Percentiles rank a stretch among this genome's conserved stretches.
phyloP scores from a whole-genome alignment of 1,139 yeast species.

The Yamadazyma oceani region DNA sequence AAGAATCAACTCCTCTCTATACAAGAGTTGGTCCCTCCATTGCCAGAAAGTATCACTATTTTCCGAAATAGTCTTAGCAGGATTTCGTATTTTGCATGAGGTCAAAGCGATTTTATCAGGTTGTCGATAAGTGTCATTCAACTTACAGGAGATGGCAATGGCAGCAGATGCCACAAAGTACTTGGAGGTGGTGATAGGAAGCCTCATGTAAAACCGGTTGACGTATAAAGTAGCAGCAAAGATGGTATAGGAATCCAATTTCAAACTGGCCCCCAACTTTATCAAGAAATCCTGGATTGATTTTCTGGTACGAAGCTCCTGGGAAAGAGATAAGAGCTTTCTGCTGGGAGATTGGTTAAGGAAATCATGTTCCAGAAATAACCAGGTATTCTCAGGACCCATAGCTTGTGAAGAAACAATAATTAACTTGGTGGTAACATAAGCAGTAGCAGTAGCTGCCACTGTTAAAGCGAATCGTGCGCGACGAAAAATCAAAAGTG shows the following conservation, averaged over 20 bases:
- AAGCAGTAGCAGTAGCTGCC: too few species aligned
- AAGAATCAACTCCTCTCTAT: slow-evolving; percentile 44
- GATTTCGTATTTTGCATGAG: slow-evolving; percentile 37
- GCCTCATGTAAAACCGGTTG: slow-evolving; percentile 43
- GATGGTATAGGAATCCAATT: slow-evolving; percentile 45
- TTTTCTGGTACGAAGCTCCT: slow-evolving; percentile 41
- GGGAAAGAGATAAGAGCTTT: slow-evolving; percentile 25
- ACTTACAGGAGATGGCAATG: slow-evolving; percentile 42
- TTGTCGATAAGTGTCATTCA: slow-evolving; percentile 43
- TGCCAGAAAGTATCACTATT: slow-evolving; percentile 45
- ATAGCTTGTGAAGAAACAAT: too few species aligned
- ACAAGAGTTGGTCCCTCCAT: slow-evolving; percentile 48
- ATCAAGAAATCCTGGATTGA: slow-evolving; percentile 43
- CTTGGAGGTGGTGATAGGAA: slow-evolving; percentile 46
- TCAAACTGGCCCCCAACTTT: slow-evolving; percentile 36
- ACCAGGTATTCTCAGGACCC: slow-evolving; percentile 31
- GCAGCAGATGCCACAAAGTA: slow-evolving; percentile 50
- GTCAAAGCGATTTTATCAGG: slow-evolving; percentile 46
- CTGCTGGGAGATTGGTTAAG: slow-evolving; percentile 34
- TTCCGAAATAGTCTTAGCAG: slow-evolving; percentile 35
- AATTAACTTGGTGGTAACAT: too few species aligned
- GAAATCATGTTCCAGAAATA: slow-evolving; percentile 34
- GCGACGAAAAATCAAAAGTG: not conserved
- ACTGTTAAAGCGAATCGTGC: too few species aligned
- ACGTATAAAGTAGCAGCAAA: slow-evolving; percentile 44